phyloP scores from a whole-genome alignment of 768 basidiomycete species.

The Tephrocybe sp. region DNA sequence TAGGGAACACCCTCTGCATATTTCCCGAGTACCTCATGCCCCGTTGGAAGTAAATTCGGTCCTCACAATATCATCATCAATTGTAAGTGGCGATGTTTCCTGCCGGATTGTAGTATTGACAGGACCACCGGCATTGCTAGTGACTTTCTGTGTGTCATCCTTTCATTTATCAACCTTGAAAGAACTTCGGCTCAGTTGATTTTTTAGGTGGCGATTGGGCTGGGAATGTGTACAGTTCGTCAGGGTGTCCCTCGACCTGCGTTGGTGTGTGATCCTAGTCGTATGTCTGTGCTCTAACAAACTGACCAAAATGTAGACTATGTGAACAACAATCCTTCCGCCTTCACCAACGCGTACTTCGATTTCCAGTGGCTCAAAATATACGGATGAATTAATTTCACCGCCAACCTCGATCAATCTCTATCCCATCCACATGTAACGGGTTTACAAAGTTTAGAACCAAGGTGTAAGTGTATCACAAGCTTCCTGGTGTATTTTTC shows the following conservation, averaged over 20 bases:
- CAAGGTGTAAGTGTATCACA: too few relatives aligned
- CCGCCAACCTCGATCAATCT: too few relatives aligned
- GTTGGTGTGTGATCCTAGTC: slow-evolving; percentile 44
- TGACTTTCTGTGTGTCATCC: slow-evolving; percentile 56
- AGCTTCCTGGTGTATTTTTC: too few relatives aligned
- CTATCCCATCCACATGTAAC: background rate
- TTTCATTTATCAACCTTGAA: too few relatives aligned
- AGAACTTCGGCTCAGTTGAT: background rate
- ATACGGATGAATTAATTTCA: slow-evolving; percentile 18
- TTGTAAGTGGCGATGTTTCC: slow-evolving; percentile 23
- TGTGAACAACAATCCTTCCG: slow-evolving; percentile 64
- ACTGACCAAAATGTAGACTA: too few relatives aligned
- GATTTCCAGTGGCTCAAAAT: slow-evolving; percentile 59
- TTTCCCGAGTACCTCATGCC: slow-evolving; percentile 60
- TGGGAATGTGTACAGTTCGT: slow-evolving; percentile 40
- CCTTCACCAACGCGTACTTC: slow-evolving; percentile 70
- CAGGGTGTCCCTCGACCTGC: slow-evolving; percentile 55
- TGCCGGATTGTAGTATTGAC: background rate
- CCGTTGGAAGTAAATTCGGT: slow-evolving; percentile 52
- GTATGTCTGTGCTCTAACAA: too few relatives aligned
- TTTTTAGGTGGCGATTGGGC: slow-evolving; percentile 57
- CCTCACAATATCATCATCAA: slow-evolving; percentile 67
- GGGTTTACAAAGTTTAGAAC: too few relatives aligned
- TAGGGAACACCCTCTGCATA: slow-evolving; percentile 59
- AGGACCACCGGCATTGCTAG: slow-evolving; percentile 16